Evolutionary conservation across 257 asterid genomes (phyloP).

Genomic region (Jasminum sambac): DNA sequence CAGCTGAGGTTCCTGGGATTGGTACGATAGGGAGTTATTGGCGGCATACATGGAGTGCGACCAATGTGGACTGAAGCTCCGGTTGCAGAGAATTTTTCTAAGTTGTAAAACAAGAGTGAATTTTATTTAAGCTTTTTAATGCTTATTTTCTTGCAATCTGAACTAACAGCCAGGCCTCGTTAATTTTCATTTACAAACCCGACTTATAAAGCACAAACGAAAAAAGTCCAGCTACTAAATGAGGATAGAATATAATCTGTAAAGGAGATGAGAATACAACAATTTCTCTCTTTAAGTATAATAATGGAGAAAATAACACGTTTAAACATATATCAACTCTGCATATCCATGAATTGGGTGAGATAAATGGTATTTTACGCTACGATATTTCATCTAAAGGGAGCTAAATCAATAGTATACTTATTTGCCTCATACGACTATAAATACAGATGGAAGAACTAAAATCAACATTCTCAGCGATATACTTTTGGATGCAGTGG

Average conservation of each 20-base stretch:
- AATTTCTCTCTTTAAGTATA: not conserved
- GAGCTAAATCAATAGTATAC: not conserved
- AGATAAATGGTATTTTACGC: not conserved
- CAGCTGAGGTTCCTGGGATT: conserved; percentile 29
- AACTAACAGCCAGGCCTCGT: not conserved
- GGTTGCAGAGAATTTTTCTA: conserved; percentile 15
- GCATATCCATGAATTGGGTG: not conserved
- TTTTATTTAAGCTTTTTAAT: not conserved
- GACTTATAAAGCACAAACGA: not conserved
- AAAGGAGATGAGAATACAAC: not conserved
- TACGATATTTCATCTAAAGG: not conserved
- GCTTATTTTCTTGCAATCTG: not conserved
- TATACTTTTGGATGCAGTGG: conserved; percentile 3
- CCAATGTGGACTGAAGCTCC: conserved; percentile 2
- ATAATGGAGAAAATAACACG: not conserved
- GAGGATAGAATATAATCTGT: not conserved
- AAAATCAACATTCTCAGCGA: not conserved
- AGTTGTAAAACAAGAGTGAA: not conserved
- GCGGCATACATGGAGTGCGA: conserved; percentile 36
- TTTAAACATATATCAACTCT: not conserved
- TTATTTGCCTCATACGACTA: not conserved
- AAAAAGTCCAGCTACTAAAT: not conserved
- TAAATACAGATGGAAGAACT: not conserved
- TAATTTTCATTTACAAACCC: not conserved
- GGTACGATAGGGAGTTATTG: conserved; percentile 59